These are phyloP conservation scores for Aspergillus hiratsukae DNA, from an alignment of 2,329 filamentous ascomycete species.

Conservation along the genomic window DNA sequence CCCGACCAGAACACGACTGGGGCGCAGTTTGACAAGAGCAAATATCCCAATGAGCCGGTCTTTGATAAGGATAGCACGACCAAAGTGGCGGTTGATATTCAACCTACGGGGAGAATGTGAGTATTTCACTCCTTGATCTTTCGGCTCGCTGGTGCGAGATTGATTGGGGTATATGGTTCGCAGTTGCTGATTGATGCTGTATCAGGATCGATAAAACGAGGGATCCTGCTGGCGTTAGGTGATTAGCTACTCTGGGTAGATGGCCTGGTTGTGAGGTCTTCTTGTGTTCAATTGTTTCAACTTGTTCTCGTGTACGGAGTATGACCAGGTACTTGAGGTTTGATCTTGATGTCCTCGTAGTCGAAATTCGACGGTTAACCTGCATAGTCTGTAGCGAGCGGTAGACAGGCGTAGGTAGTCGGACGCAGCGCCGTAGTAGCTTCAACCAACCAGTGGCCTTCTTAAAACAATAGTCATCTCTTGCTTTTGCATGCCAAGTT, in stretches of 20 bases:
- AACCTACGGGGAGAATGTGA: neutral
- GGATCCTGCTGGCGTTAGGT: neutral
- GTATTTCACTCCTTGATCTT: neutral
- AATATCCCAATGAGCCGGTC: neutral
- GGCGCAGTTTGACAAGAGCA: neutral
- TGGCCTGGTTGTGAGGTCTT: neutral
- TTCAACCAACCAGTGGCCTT: neutral
- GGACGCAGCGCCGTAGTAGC: neutral
- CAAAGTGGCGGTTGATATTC: neutral
- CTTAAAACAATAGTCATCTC: neutral
- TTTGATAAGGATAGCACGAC: slow-evolving; percentile 1
- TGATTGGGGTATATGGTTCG: neutral
- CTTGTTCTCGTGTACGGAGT: neutral
- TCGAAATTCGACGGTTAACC: neutral
- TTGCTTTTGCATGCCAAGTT: neutral
- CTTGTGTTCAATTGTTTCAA: neutral
- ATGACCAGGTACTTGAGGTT: neutral
- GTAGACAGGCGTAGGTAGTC: neutral
- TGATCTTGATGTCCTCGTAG: neutral
- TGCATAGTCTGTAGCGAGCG: neutral
- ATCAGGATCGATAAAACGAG: neutral
- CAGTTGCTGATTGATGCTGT: neutral
- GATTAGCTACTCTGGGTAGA: neutral
- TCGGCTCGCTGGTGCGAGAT: neutral
- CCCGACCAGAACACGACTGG: neutral